phyloP scores from a whole-genome alignment of 2,329 filamentous ascomycete genomes.

The Didymella sp. region DNA sequence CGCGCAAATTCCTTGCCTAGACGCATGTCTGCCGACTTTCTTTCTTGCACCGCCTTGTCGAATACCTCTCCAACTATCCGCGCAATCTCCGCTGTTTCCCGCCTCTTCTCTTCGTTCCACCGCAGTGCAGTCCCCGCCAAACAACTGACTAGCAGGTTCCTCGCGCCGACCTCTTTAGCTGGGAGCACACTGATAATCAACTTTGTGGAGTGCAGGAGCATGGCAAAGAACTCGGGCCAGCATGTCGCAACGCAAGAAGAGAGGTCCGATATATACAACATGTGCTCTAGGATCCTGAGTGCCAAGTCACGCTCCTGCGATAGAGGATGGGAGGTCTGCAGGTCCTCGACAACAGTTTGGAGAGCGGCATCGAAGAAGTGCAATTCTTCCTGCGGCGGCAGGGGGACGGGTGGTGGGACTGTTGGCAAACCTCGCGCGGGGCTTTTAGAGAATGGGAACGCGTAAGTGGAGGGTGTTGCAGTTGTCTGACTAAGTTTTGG shows the following conservation, averaged over 20 bases:
- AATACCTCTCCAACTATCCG: not conserved
- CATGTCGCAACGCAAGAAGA: slow-evolving; percentile 25
- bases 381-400: slow-evolving; percentile 11
- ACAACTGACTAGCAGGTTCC: slow-evolving; percentile 57
- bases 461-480: not conserved
- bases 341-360: slow-evolving; percentile 7
- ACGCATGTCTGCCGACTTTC: not conserved
- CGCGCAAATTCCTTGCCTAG: slow-evolving; percentile 16
- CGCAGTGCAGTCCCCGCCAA: slow-evolving; percentile 40
- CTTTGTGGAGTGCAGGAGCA: slow-evolving; percentile 68
- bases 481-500: not conserved
- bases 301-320: slow-evolving; percentile 57
- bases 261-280: slow-evolving; percentile 56
- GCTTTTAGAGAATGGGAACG: not conserved
- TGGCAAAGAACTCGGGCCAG: slow-evolving; percentile 61
- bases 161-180: slow-evolving; percentile 63
- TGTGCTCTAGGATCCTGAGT: slow-evolving; percentile 57
- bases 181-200: slow-evolving; percentile 62
- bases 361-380: slow-evolving; percentile 16
- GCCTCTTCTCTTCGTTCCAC: slow-evolving; percentile 16
- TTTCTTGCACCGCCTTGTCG: slow-evolving; percentile 12
- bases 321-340: slow-evolving; percentile 45
- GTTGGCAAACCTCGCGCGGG: not conserved
- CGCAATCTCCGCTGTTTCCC: slow-evolving; percentile 5
- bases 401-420: not conserved